Conservation (phyloP, 768 basidiomycete species). For the Kwoniella dendrophila region DNA sequence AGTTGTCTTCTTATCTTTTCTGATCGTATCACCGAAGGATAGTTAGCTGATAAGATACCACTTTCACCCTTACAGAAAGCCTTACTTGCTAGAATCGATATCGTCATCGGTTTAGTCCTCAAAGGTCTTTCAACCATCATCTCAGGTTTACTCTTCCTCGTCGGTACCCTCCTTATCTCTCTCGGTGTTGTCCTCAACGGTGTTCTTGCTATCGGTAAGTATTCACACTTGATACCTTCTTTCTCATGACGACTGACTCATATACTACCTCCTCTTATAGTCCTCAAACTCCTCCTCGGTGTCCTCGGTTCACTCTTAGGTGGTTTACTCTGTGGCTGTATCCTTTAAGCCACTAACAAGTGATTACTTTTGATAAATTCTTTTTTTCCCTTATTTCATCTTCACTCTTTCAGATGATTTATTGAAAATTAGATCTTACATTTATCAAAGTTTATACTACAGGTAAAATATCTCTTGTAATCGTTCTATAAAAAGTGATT, state of each 20-base stretch:
- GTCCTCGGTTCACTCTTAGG: constrained; percentile 13
- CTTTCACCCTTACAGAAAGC: neutral
- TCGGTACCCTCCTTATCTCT: constrained; percentile 9
- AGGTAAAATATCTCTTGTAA: neutral
- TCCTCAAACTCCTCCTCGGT: constrained; percentile 12
- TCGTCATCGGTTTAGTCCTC: constrained; percentile 10
- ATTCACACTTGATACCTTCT: neutral
- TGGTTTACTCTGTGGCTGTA: constrained; percentile 9
- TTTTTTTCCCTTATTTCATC: too few relatives aligned
- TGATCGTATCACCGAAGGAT: neutral
- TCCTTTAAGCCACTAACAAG: constrained; percentile 16
- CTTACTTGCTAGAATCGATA: constrained; percentile 14
- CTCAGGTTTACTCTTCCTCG: constrained; percentile 5
- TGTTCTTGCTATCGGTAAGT: constrained; percentile 16
- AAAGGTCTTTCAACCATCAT: constrained; percentile 9
- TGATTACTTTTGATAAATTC: too few relatives aligned
- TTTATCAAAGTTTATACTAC: neutral
- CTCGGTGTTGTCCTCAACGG: constrained; percentile 10
- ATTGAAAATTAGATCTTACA: neutral
- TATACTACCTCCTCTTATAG: neutral
- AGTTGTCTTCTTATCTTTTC: constrained; percentile 1
- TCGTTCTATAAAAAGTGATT: neutral
- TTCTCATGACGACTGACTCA: neutral
- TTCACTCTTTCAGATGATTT: constrained; percentile 21
- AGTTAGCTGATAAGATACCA: neutral